phyloP scores from a whole-genome alignment of 163 green algal species.

The Volvox carteri region DNA sequence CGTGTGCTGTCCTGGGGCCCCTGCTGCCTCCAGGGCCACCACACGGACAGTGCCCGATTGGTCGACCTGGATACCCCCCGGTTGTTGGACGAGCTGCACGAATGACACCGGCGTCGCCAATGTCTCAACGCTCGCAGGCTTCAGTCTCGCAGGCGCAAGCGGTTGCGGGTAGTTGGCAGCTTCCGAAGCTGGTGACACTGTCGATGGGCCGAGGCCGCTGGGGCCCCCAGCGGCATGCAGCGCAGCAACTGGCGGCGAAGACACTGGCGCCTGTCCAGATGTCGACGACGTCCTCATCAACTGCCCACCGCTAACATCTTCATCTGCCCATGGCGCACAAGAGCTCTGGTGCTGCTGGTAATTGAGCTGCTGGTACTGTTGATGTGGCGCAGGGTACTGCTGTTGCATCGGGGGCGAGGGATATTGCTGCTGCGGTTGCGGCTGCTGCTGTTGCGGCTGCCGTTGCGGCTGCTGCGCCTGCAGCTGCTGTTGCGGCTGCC shows the following conservation, averaged over 20 bases:
- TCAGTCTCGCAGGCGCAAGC: neutral
- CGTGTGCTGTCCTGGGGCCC: neutral
- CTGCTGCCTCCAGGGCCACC: neutral
- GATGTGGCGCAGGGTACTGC: neutral
- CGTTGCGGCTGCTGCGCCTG: neutral
- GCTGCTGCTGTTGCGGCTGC: neutral
- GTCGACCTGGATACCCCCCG: slow-evolving; percentile 21
- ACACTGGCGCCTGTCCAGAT: neutral
- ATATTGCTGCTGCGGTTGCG: neutral
- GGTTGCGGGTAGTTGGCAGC: neutral
- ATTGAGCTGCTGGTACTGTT: neutral
- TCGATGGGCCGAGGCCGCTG: neutral
- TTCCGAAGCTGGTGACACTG: neutral
- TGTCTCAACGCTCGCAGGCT: neutral
- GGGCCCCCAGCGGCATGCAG: neutral
- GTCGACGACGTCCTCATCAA: neutral
- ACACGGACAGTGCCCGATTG: neutral
- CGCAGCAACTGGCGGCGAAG: neutral
- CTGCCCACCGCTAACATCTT: neutral
- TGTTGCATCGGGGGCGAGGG: neutral
- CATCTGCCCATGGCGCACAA: neutral
- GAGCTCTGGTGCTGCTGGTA: slow-evolving; percentile 5
- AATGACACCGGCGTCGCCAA: neutral
- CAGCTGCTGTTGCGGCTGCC: too few species aligned
- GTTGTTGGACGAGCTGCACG: slow-evolving; percentile 20